A percentile compares a stretch with the other conserved stretches of the same genome.
Conservation (phyloP, 2,329 filamentous ascomycete genomes). For the Penicillium psychrosexuale region DNA sequence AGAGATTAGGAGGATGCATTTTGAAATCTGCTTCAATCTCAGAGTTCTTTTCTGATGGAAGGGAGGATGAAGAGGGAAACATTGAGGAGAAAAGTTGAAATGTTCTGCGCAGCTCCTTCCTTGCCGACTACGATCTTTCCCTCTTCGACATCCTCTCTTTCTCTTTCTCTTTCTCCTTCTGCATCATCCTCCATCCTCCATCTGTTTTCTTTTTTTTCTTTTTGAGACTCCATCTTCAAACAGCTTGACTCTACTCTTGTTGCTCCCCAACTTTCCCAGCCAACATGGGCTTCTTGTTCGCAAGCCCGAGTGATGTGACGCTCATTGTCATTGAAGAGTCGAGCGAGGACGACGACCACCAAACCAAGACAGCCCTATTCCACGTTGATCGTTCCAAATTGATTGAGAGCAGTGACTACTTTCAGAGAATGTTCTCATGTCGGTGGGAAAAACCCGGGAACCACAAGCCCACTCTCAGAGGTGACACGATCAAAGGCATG, state of each 20-base stretch:
- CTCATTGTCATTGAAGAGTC: background rate
- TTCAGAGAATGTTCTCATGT: background rate
- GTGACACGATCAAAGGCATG: background rate
- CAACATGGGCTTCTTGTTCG: background rate
- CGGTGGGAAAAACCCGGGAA: background rate
- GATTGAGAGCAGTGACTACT: background rate
- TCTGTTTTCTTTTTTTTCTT: background rate
- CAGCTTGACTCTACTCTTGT: background rate
- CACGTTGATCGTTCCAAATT: background rate
- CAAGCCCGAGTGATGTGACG: background rate
- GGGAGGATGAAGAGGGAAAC: background rate
- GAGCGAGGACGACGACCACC: background rate
- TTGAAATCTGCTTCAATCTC: background rate
- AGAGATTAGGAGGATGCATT: background rate
- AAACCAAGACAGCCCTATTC: background rate
- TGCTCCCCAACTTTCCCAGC: background rate
- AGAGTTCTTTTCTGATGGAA: too few species aligned
- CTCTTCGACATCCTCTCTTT: background rate
- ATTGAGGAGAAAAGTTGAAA: background rate
- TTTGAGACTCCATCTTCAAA: too few species aligned
- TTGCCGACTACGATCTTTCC: background rate
- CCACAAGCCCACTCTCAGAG: background rate
- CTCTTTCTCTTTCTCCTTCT: background rate
- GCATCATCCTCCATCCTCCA: background rate
- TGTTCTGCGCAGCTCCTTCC: background rate